A percentile compares a stretch with the other conserved stretches of the same genome.
Conservation (phyloP, 805 yeast genomes). For the Geotrichum ghanense region DNA sequence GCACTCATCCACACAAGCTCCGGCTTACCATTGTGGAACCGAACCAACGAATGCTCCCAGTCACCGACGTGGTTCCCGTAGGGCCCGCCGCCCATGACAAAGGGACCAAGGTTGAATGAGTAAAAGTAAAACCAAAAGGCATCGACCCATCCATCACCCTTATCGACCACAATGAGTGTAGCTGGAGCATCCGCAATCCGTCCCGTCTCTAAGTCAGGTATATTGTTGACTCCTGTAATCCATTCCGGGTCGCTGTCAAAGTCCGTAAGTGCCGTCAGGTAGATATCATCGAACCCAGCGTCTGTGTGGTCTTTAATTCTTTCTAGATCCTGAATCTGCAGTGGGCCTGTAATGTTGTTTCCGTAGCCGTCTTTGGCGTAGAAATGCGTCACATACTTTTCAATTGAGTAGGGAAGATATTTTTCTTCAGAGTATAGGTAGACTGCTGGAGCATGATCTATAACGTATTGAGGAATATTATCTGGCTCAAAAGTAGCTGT, state of each 20-base stretch:
- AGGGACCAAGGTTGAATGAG: conserved; percentile 89
- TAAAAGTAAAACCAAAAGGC: conserved; percentile 95
- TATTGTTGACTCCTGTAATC: conserved; percentile 63
- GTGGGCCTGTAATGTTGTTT: conserved; percentile 24
- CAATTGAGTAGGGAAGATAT: conserved; percentile 75
- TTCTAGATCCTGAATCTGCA: conserved; percentile 24
- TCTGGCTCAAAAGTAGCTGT: too few species aligned
- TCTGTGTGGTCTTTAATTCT: conserved; percentile 23
- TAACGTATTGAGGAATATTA: conserved; percentile 24
- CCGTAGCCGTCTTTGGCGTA: conserved; percentile 44
- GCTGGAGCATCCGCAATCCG: conserved; percentile 70
- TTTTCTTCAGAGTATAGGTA: conserved; percentile 81
- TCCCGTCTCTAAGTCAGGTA: conserved; percentile 65
- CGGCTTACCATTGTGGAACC: conserved; percentile 76
- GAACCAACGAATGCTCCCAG: conserved; percentile 90
- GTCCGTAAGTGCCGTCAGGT: conserved; percentile 55
- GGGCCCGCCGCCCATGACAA: conserved; percentile 95
- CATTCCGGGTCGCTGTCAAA: conserved; percentile 68
- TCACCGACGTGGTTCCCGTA: conserved; percentile 96
- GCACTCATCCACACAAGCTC: conserved; percentile 92
- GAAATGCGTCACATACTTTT: conserved; percentile 57
- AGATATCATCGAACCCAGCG: conserved; percentile 31
- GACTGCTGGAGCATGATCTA: conserved; percentile 49
- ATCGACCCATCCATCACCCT: conserved; percentile 91
- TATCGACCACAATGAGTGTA: conserved; percentile 70